Evolutionary conservation across 345 rosid species (phyloP), one percentile per base, ranked within the genome.

Genomic region (Salix dunnii): DNA sequence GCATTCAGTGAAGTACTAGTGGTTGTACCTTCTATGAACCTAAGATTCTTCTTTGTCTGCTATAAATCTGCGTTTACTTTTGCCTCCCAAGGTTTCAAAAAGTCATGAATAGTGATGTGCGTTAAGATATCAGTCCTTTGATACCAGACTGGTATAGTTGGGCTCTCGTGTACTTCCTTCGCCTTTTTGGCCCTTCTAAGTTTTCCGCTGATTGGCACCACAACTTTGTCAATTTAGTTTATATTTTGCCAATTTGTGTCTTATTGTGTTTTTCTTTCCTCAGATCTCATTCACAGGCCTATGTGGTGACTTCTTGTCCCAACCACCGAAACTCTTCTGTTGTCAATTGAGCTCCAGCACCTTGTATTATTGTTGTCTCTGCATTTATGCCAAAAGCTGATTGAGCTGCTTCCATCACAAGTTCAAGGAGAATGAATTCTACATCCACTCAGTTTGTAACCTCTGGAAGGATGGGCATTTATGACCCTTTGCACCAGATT

Each of bases 391-490:
- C 36, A 31, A 61, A 74, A 80, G 77, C 74, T 76, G 36, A 28
- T 68, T 74, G 71, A 86, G 75, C 74, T 82, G 64, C 27, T 65
- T 70, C 67, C 23, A 46, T 82, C 72, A 25, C 40, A 64, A 87
- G 84, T 78, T 73, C 71, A 83, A 77, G 74, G 83, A 88, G 77
- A 79, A 93, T 96, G 99, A 88, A 92, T 86, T 86, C 96, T 68
- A 65, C 96, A 5, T 85, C 96, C 10, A 72, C 95, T 43, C 96
- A 92, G 83, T 92, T 93, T 81, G 90, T 93, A 70, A 78, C 91
- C 31, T 76, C 90, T 48, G 88, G 88, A 83, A 84, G 94, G 84
- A 83, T 92, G 86, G 88, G 82, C n/a, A 84, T 91, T 28, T 91
- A 96, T 81, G 94, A 93, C 74, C 85, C 89, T 62, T 81, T 91